Percentiles rank a stretch among this genome's conserved stretches.
phyloP scores from a whole-genome alignment of 768 basidiomycete species.

The Boletus pseudo-olivaceus region DNA sequence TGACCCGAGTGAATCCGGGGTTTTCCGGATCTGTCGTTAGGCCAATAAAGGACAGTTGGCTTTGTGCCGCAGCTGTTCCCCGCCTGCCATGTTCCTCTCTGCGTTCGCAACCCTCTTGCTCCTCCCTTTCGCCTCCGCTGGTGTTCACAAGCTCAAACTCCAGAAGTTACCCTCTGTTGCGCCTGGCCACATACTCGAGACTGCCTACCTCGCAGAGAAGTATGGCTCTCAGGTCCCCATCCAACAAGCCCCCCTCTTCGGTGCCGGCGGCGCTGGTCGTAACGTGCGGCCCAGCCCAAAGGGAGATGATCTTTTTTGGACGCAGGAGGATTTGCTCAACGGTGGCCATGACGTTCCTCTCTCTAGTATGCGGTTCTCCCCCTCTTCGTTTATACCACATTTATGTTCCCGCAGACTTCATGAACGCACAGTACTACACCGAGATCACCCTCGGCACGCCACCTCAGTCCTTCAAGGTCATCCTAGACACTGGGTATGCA shows the following conservation, averaged over 20 bases:
- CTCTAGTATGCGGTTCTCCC: constrained; percentile 43
- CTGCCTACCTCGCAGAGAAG: constrained; percentile 90
- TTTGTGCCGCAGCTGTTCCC: constrained; percentile 6
- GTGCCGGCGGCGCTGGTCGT: constrained; percentile 72
- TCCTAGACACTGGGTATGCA: constrained; percentile 83
- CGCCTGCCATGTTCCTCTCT: constrained; percentile 43
- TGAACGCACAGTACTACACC: constrained; percentile 97
- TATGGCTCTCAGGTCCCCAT: constrained; percentile 57
- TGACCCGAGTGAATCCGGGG: constrained; percentile 18
- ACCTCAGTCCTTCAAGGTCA: constrained; percentile 88
- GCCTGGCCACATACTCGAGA: constrained; percentile 65
- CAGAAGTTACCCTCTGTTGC: constrained; percentile 72
- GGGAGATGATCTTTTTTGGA: constrained; percentile 72
- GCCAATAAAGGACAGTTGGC: constrained; percentile 24
- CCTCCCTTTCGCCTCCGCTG: constrained; percentile 47
- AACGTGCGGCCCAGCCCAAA: constrained; percentile 45
- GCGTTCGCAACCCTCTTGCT: constrained; percentile 38
- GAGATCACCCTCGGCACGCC: constrained; percentile 84
- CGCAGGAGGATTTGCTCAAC: constrained; percentile 63
- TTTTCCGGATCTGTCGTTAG: constrained; percentile 9
- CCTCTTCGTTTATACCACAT: neutral
- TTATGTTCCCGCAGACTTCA: constrained; percentile 62
- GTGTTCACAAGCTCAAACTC: constrained; percentile 83
- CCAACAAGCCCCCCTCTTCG: constrained; percentile 61
- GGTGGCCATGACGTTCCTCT: constrained; percentile 88